phyloP scores from a whole-genome alignment of 352 stramenopile species.

The Phytopythium montanum region DNA sequence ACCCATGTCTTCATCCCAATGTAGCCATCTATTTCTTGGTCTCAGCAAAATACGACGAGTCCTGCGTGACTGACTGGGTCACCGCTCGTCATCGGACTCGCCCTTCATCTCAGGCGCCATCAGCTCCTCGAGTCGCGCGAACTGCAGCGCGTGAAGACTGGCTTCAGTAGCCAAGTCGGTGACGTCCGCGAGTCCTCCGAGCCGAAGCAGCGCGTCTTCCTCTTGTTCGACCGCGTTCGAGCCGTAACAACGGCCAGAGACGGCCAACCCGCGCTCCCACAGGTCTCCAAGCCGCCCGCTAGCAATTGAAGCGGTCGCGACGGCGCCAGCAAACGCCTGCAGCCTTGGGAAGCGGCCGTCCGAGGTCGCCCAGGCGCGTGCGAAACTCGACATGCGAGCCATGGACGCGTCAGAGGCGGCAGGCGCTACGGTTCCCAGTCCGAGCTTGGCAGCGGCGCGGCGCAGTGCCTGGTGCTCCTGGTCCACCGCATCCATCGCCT shows the following conservation, averaged over 20 bases:
- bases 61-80: neutral
- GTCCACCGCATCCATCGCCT: slow-evolving; percentile 11
- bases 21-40: too few relatives aligned
- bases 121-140: slow-evolving; percentile 30
- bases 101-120: slow-evolving; percentile 13
- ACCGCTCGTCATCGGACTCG: neutral
- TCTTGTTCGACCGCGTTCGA: slow-evolving; percentile 9
- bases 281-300: slow-evolving; percentile 1
- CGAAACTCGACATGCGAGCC: slow-evolving; percentile 21
- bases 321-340: slow-evolving; percentile 33
- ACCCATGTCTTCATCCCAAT: neutral
- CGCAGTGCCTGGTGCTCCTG: slow-evolving; percentile 14
- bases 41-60: too few relatives aligned
- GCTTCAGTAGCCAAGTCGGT: slow-evolving; percentile 26
- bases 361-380: slow-evolving; percentile 23
- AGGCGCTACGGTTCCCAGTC: neutral
- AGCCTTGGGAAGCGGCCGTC: slow-evolving; percentile 28
- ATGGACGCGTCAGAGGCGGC: slow-evolving; percentile 3
- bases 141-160: slow-evolving; percentile 35
- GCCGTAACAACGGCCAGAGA: slow-evolving; percentile 5
- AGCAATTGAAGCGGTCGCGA: slow-evolving; percentile 30
- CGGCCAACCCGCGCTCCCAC: slow-evolving; percentile 7
- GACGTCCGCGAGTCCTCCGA: neutral
- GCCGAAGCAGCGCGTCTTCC: slow-evolving; percentile 6
- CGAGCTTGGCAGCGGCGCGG: slow-evolving; percentile 4